phyloP scores from a whole-genome alignment of 257 asterid species.

The Nyctanthes arbortristis region DNA sequence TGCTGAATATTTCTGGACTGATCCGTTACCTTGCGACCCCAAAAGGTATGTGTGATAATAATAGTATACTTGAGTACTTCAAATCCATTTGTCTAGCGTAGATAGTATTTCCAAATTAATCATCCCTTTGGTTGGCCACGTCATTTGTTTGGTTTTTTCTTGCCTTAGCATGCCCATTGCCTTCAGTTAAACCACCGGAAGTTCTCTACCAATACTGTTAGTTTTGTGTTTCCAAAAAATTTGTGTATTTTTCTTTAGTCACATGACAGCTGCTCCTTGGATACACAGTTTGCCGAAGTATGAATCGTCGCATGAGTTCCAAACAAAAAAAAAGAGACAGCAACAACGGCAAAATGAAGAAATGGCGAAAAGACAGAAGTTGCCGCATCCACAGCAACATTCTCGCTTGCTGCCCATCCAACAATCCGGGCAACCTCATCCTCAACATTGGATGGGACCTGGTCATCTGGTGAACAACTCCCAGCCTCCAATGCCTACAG shows the following conservation, averaged over 20 bases:
- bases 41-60: slow-evolving; percentile 52
- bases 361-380: slow-evolving; percentile 77
- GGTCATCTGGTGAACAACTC: slow-evolving; percentile 57
- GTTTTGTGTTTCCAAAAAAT: neutral
- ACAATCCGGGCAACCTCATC: slow-evolving; percentile 64
- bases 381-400: slow-evolving; percentile 80
- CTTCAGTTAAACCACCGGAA: neutral
- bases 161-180: neutral
- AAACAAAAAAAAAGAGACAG: slow-evolving; percentile 91
- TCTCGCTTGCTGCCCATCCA: slow-evolving; percentile 86
- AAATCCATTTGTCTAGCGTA: neutral
- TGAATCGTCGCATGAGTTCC: slow-evolving; percentile 95
- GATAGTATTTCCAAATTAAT: neutral
- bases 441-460: slow-evolving; percentile 67
- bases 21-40: slow-evolving; percentile 97
- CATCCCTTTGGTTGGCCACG: neutral
- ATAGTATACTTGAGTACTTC: neutral
- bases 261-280: slow-evolving; percentile 2
- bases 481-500: slow-evolving; percentile 57
- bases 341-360: slow-evolving; percentile 88
- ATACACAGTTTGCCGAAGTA: slow-evolving; percentile 77
- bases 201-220: neutral
- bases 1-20: slow-evolving; percentile 97
- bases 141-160: neutral
- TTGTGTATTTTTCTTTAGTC: neutral